Conservation (phyloP, 1,284 basidiomycete genomes). For the Sparassis latifolia region DNA sequence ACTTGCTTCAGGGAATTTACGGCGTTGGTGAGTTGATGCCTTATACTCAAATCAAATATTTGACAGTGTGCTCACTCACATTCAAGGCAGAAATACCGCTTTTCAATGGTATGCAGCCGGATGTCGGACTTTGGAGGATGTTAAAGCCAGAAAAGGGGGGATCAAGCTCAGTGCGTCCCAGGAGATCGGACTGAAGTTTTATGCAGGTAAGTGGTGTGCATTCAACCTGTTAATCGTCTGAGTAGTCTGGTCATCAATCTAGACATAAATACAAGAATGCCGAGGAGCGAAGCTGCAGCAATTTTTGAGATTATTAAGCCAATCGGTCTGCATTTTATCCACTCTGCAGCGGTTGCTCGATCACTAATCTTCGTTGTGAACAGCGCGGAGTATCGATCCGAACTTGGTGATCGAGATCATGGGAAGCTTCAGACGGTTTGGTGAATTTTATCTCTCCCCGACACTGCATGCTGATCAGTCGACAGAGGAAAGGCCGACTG, state of each 20-base stretch:
- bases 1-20: conserved; percentile 73
- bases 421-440: conserved; percentile 81
- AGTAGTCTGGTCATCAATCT: neutral
- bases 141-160: conserved; percentile 50
- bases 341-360: too few species aligned
- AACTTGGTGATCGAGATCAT: conserved; percentile 77
- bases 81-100: conserved; percentile 38
- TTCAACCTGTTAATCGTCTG: conserved; percentile 24
- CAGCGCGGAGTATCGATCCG: conserved; percentile 46
- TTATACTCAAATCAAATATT: neutral
- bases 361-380: too few species aligned
- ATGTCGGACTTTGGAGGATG: conserved; percentile 72
- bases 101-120: conserved; percentile 72
- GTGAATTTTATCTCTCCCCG: neutral
- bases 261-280: conserved; percentile 82
- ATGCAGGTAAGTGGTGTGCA: conserved; percentile 54
- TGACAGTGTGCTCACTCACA: too few species aligned
- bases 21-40: conserved; percentile 60
- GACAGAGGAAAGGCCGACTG: conserved; percentile 67
- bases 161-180: conserved; percentile 62
- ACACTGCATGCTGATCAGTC: neutral
- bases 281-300: conserved; percentile 67
- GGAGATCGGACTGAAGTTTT: conserved; percentile 70
- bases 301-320: conserved; percentile 70
- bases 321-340: conserved; percentile 41